Conservation (phyloP, 2,329 filamentous ascomycete genomes). For the Arthrobotrys sphaeroides region DNA sequence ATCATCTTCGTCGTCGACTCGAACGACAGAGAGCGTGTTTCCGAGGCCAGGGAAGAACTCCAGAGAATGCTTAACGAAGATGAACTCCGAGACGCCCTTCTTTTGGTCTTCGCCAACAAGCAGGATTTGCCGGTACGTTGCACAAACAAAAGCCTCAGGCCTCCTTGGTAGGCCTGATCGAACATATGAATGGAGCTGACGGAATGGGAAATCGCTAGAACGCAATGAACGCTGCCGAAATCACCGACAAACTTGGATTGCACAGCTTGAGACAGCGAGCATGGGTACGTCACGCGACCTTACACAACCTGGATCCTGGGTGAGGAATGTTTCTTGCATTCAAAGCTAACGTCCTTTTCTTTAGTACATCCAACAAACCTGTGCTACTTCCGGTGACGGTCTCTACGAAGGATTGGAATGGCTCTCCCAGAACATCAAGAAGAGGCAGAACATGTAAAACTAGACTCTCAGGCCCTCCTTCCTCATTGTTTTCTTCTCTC, state of each 20-base stretch:
- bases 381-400: constrained; percentile 98
- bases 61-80: constrained; percentile 99
- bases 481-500: constrained; percentile 11
- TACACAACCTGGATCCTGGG: not conserved
- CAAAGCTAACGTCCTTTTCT: constrained; percentile 55
- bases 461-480: constrained; percentile 12
- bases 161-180: not conserved
- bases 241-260: constrained; percentile 99
- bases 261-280: constrained; percentile 98
- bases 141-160: not conserved
- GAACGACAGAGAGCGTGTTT: constrained; percentile 97
- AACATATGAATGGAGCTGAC: constrained; percentile 8
- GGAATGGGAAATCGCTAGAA: constrained; percentile 69
- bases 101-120: constrained; percentile 99
- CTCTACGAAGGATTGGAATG: constrained; percentile 98
- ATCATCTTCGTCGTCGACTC: constrained; percentile 99
- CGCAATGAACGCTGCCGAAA: constrained; percentile 99
- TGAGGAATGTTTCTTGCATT: not conserved
- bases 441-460: constrained; percentile 62
- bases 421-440: constrained; percentile 84
- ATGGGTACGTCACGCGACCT: constrained; percentile 77
- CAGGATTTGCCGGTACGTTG: constrained; percentile 93
- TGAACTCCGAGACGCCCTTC: constrained; percentile 94
- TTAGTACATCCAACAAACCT: constrained; percentile 99
- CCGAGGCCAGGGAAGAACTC: constrained; percentile 94